Evolutionary conservation across 129 eudicot species (phyloP), one percentile per base, ranked within the genome.

Genomic region (Silybum marianum): DNA sequence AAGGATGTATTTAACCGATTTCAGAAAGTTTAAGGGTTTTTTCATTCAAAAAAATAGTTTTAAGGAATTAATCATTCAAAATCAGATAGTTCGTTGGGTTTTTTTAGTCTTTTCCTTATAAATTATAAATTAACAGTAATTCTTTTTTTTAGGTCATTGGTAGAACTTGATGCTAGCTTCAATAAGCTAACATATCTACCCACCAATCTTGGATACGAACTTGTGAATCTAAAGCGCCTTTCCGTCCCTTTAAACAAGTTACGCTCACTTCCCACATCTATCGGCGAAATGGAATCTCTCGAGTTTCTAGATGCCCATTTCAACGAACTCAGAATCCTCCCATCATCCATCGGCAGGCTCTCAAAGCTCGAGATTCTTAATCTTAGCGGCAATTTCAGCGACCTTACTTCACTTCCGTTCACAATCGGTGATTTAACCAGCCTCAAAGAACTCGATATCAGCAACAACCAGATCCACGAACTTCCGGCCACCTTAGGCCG

Each of bases 401-500:
- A 96, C 84, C 87, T 96, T 22, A 85, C 86, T 7, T 88, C 90
- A 25, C 95, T 96, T 26, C 99, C 99, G 0, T 79, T 83, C 75
- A 90, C 98, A 51, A 80, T 93, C 8, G 91, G 98, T 12, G 97
- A 96, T 82, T 80, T 96, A 23, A 84, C 84, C 78, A 93, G 72
- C 84, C 95, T 96, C 58, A 90, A 87, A 83, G 98, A 93, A 74
- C 95, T 96, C 7, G 98, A 96, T 77, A 73, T 96, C 79, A 93
- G 98, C 86, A 96, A 96, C 90, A 93, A 96, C 66, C 98, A 96
- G 86, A 93, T 96, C 74, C 99, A 85, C 82, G 95, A 87, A 74
- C 88, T 96, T 76, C 99, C 99, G 1, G 86, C 71, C 80, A 79
- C 95, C 25, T 89, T 96, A 80, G 92, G 98, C 30, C 90, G 90